These are phyloP conservation scores for Lathyrus sativus DNA, from an alignment of 306 rosid species.

Conservation along the genomic window DNA sequence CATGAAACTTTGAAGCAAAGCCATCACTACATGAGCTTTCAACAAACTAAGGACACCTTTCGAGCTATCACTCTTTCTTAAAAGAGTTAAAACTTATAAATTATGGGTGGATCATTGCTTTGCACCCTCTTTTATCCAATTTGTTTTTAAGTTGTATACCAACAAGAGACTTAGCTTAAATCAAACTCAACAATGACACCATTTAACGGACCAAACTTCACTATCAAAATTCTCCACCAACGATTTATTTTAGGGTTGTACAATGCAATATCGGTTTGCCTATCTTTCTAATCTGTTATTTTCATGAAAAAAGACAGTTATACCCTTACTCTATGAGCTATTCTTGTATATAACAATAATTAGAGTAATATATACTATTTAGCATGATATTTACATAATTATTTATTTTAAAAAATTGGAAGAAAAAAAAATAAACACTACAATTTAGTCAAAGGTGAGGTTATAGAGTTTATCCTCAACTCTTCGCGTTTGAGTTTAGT, in stretches of 20 bases:
- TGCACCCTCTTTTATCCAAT: conserved; percentile 5
- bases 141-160: neutral
- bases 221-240: conserved; percentile 45
- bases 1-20: conserved; percentile 55
- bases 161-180: conserved; percentile 38
- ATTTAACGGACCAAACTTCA: conserved; percentile 43
- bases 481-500: too few species aligned
- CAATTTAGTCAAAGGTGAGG: too few species aligned
- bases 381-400: too few species aligned
- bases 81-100: conserved; percentile 18
- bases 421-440: too few species aligned
- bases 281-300: neutral
- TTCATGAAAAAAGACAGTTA: too few species aligned
- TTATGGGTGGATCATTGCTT: conserved; percentile 18
- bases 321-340: too few species aligned
- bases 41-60: conserved; percentile 42
- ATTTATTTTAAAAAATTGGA: too few species aligned
- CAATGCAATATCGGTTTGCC: neutral
- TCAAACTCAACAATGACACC: conserved; percentile 47
- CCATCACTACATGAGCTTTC: conserved; percentile 38
- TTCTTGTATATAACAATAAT: too few species aligned
- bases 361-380: too few species aligned
- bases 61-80: conserved; percentile 26
- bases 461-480: too few species aligned
- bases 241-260: conserved; percentile 4